Evolutionary conservation across 1,139 yeast genomes (phyloP), one percentile per base, ranked within the genome.

Genomic region (Blastobotrys niveus): DNA sequence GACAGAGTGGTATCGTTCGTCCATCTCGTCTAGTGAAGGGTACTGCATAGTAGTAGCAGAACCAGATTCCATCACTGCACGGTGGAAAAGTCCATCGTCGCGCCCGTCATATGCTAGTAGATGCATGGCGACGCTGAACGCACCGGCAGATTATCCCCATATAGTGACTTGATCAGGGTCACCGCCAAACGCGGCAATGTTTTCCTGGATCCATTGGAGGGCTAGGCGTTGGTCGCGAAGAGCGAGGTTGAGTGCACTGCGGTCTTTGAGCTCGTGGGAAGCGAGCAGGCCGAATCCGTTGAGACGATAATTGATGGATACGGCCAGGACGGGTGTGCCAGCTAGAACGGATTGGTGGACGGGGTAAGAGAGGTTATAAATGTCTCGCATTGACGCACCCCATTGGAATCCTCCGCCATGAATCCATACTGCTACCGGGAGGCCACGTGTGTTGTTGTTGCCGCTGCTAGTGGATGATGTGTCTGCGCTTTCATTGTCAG

Each of bases 91-190:
- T 6, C 14, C 20, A 6, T 43, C 35, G 19, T 40, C 40, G 31
- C 50, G 43, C 8, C 63, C 57, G 15, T 52, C 56, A 33, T 56
- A 52, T 4, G 62, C 47, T 1, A 50, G 35, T 50, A 65, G 25
- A 21, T 63, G 61, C 42, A 57, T 56, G 5, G 58, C 57, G 26
- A 63, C 62, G n/a, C 65, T 57, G 38, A 57, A 55, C 1, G 67
- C 66, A 7, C 72, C 72, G 0, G 72, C 70, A 38, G 64, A 57
- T 48, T 67, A 67, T 15, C 72, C 72, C 55, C 61, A 56, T 5
- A 66, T 53, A 4, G 68, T 63, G 20, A 67, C 59, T 40, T 57
- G 56, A 5, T 54, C 51, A 2, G 68, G 63, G 47, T 68, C 63
- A 18, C 73, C 73, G 7, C 73, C 72, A 52, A 68, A 68, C 8